phyloP scores from a whole-genome alignment of 306 rosid species.

The Echinosophora koreensis region DNA sequence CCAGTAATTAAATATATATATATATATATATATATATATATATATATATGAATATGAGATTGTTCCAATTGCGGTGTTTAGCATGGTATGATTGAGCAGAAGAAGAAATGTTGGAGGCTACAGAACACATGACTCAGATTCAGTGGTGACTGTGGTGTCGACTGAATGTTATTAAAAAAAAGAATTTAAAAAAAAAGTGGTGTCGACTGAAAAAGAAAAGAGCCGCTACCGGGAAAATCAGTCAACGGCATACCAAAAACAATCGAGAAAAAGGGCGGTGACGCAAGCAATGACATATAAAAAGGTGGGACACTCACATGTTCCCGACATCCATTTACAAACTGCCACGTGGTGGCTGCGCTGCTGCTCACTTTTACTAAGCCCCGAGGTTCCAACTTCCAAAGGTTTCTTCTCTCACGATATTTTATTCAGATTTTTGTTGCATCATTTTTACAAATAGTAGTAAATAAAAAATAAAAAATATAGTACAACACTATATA shows the following conservation, averaged over 20 bases:
- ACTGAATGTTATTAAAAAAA: neutral
- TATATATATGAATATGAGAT: no score
- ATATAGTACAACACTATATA: no score
- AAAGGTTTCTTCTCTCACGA: neutral
- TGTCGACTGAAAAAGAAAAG: conserved; percentile 10
- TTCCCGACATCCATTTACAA: neutral
- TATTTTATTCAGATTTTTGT: no score
- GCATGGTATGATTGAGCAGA: neutral
- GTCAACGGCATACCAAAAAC: conserved; percentile 51
- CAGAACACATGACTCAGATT: no score
- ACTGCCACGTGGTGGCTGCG: conserved; percentile 51
- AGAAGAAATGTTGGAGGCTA: neutral
- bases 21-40: no score
- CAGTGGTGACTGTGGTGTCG: neutral
- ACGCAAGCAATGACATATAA: conserved; percentile 75
- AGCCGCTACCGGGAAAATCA: conserved; percentile 47
- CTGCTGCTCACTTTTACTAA: neutral
- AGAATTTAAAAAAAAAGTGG: no score
- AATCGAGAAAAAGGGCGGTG: conserved; percentile 29
- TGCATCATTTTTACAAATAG: no score
- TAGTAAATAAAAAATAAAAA: no score
- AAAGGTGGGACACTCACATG: neutral
- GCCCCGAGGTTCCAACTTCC: neutral
- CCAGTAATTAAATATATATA: no score
- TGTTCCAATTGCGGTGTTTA: neutral